phyloP scores from a whole-genome alignment of 495 filamentous ascomycete species.

The Beverwykella pulmonaria region DNA sequence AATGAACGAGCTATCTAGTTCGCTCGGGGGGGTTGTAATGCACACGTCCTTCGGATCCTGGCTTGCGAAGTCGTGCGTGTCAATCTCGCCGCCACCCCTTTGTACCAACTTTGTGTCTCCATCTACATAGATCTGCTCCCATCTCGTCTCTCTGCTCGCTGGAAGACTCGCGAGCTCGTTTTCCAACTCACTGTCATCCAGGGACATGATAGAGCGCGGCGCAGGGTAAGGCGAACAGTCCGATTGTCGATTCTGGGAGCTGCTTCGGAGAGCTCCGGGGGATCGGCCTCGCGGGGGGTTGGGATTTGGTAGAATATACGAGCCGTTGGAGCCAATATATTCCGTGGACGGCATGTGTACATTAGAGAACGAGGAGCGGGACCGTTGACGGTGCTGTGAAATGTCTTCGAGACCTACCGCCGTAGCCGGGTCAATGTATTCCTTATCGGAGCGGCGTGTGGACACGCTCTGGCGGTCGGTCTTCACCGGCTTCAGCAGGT shows the following conservation, averaged over 20 bases:
- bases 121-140: constrained; percentile 39
- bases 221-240: constrained; percentile 23
- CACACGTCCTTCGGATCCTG: constrained; percentile 27
- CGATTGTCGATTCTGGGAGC: constrained; percentile 22
- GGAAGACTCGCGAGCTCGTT: constrained; percentile 32
- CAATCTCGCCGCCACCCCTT: constrained; percentile 16
- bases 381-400: constrained; percentile 20
- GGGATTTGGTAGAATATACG: constrained; percentile 40
- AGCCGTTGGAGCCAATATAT: constrained; percentile 43
- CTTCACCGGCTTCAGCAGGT: constrained; percentile 1
- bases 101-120: constrained; percentile 32
- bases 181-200: constrained; percentile 36
- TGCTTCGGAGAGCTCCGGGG: constrained; percentile 21
- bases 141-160: constrained; percentile 31
- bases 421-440: constrained; percentile 45
- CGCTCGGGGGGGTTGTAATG: constrained; percentile 31
- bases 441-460: constrained; percentile 42
- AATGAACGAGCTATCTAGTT: constrained; percentile 23
- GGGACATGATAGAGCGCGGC: constrained; percentile 32
- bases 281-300: constrained; percentile 34
- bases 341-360: constrained; percentile 39
- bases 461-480: constrained; percentile 32
- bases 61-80: constrained; percentile 21
- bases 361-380: constrained; percentile 34
- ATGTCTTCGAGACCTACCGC: constrained; percentile 44